phyloP scores from a whole-genome alignment of 768 basidiomycete species.

The Leccinellum rugosiceps region DNA sequence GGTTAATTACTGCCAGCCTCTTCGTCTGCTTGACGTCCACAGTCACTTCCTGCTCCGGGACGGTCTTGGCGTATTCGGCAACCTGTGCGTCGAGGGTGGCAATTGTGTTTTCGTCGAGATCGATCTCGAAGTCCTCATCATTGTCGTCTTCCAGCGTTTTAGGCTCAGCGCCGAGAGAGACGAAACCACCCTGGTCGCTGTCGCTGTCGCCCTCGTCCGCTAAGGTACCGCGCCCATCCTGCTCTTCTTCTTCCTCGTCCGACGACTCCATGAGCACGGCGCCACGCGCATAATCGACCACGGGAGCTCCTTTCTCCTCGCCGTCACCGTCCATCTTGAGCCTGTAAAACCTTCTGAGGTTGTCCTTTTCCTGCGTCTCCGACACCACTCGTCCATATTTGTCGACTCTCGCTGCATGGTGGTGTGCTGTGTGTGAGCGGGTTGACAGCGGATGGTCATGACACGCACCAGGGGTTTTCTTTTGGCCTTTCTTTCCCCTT shows the following conservation, averaged over 20 bases:
- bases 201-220: slow-evolving; percentile 45
- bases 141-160: slow-evolving; percentile 7
- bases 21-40: slow-evolving; percentile 48
- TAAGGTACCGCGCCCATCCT: neutral
- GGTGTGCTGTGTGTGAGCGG: neutral
- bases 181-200: slow-evolving; percentile 45
- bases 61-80: slow-evolving; percentile 49
- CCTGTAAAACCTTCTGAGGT: slow-evolving; percentile 78
- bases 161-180: slow-evolving; percentile 48
- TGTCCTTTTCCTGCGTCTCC: slow-evolving; percentile 67
- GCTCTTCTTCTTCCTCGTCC: slow-evolving; percentile 57
- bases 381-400: slow-evolving; percentile 83
- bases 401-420: slow-evolving; percentile 60
- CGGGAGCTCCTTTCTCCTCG: slow-evolving; percentile 11
- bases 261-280: slow-evolving; percentile 86
- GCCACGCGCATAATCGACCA: slow-evolving; percentile 86
- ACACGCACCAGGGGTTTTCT: slow-evolving; percentile 15
- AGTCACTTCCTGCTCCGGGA: slow-evolving; percentile 44
- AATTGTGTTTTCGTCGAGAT: slow-evolving; percentile 75
- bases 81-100: slow-evolving; percentile 75
- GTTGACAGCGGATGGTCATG: neutral
- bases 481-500: slow-evolving; percentile 32
- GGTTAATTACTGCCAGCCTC: slow-evolving; percentile 87
- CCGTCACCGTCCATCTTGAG: slow-evolving; percentile 43
- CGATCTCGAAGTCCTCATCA: slow-evolving; percentile 55